Percentiles rank a stretch among this genome's conserved stretches.
Conservation (phyloP, 2,329 filamentous ascomycete species). For the Trichoderma gracile region DNA sequence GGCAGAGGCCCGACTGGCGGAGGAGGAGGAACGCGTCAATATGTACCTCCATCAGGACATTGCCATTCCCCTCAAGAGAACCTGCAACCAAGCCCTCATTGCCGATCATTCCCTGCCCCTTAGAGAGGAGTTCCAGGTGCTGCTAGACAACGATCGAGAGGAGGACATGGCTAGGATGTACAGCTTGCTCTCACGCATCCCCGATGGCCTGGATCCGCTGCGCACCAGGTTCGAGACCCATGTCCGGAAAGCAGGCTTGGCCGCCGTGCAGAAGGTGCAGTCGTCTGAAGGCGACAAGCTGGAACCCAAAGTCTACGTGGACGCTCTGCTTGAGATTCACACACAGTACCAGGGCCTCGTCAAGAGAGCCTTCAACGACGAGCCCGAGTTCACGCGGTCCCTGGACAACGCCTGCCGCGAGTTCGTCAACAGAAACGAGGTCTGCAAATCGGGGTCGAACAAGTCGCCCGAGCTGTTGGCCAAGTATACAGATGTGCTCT, state of each 20-base stretch:
- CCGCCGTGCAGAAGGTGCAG: slow-evolving; percentile 87
- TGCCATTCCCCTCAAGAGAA: slow-evolving; percentile 76
- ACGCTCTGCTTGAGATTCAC: slow-evolving; percentile 91
- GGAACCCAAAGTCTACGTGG: slow-evolving; percentile 95
- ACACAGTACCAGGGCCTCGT: slow-evolving; percentile 90
- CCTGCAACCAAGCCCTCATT: slow-evolving; percentile 87
- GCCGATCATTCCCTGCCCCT: slow-evolving; percentile 83
- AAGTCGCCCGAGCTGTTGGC: slow-evolving; percentile 93
- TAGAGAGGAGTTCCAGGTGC: slow-evolving; percentile 90
- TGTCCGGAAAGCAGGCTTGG: slow-evolving; percentile 83
- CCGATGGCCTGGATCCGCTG: slow-evolving; percentile 86
- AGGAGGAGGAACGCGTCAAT: slow-evolving; percentile 91
- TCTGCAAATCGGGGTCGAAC: slow-evolving; percentile 90
- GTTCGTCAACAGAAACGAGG: slow-evolving; percentile 96
- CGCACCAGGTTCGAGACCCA: slow-evolving; percentile 87
- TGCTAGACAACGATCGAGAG: slow-evolving; percentile 90
- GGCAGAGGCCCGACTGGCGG: slow-evolving; percentile 82
- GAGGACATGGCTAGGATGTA: slow-evolving; percentile 98
- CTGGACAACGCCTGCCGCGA: slow-evolving; percentile 96
- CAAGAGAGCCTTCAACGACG: slow-evolving; percentile 87
- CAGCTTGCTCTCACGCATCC: slow-evolving; percentile 81
- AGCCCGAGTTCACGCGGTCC: slow-evolving; percentile 94
- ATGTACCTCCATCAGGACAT: slow-evolving; percentile 94
- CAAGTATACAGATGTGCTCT: slow-evolving; percentile 89
- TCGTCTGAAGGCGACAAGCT: slow-evolving; percentile 82